Evolutionary conservation across 352 stramenopile genomes (phyloP).

Genomic region (Phytophthora constricta): DNA sequence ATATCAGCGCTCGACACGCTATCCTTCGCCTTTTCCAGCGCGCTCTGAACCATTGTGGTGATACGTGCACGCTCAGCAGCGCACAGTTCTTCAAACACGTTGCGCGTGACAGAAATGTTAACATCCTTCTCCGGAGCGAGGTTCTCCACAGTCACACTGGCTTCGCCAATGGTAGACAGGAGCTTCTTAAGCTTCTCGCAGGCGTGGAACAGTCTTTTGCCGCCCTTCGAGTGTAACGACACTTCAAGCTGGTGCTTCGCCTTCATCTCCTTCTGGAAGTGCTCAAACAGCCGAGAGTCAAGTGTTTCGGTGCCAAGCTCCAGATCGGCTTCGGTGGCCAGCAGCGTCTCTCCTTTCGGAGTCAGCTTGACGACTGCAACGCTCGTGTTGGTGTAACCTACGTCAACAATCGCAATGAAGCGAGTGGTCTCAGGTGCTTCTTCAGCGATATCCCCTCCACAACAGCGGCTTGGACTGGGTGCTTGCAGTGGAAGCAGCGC

Average conservation of each 20-base stretch:
- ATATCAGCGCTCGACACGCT: constrained; percentile 50
- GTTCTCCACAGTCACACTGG: constrained; percentile 85
- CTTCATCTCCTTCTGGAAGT: constrained; percentile 77
- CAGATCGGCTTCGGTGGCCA: constrained; percentile 63
- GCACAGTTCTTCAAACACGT: constrained; percentile 78
- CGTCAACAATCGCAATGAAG: constrained; percentile 89
- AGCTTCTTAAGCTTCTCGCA: constrained; percentile 92
- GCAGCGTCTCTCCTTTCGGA: constrained; percentile 56
- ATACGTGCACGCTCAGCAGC: constrained; percentile 53
- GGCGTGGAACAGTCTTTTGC: constrained; percentile 86
- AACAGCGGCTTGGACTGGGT: constrained; percentile 54
- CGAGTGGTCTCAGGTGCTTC: constrained; percentile 32
- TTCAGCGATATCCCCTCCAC: constrained; percentile 31
- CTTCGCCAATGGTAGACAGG: constrained; percentile 86
- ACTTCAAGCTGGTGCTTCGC: constrained; percentile 62
- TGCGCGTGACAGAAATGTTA: constrained; percentile 72
- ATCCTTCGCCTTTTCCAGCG: constrained; percentile 55
- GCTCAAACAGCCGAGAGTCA: constrained; percentile 78
- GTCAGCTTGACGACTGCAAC: constrained; percentile 78
- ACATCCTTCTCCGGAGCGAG: constrained; percentile 84
- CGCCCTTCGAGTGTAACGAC: constrained; percentile 72
- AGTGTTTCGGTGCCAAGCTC: constrained; percentile 76
- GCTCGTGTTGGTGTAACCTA: constrained; percentile 84
- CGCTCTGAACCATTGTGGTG: constrained; percentile 55
- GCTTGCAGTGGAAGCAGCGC: constrained; percentile 85